These are phyloP conservation scores for Plantago lanceolata DNA, from an alignment of 305 asterid species.

Conservation along the genomic window DNA sequence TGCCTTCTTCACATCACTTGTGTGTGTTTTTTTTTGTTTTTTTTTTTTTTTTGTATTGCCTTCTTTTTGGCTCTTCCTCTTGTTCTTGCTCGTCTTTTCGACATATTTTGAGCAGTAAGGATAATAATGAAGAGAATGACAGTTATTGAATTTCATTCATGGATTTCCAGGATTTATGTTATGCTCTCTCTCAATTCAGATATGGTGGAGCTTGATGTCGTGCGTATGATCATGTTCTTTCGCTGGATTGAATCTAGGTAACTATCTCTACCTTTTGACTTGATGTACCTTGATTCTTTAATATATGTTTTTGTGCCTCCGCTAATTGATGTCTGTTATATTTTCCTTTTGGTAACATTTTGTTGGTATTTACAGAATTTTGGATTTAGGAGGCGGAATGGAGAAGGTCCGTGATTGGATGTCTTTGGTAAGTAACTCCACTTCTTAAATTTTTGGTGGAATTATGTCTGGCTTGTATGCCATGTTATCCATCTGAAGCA, in stretches of 20 bases:
- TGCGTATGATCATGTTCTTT: slow-evolving; percentile 28
- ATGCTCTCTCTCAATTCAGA: slow-evolving; percentile 22
- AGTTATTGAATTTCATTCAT: slow-evolving; percentile 10
- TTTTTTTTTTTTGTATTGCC: not conserved
- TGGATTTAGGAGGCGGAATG: slow-evolving; percentile 52
- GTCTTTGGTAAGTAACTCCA: slow-evolving; percentile 40
- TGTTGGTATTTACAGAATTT: slow-evolving; percentile 38
- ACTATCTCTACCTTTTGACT: not conserved
- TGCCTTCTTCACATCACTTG: not conserved
- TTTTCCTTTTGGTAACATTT: not conserved
- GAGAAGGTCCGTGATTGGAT: slow-evolving; percentile 38
- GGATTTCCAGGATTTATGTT: slow-evolving; percentile 21
- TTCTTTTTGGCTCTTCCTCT: no score
- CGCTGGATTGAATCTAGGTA: slow-evolving; percentile 47
- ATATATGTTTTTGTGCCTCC: not conserved
- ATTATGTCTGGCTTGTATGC: not conserved
- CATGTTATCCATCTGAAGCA: no score
- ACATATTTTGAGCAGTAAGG: not conserved
- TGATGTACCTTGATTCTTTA: not conserved
- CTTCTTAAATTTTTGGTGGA: not conserved
- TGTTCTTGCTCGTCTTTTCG: slow-evolving; percentile 4
- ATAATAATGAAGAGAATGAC: slow-evolving; percentile 9
- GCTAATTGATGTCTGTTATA: not conserved
- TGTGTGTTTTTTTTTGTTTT: not conserved
- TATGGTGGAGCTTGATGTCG: slow-evolving; percentile 38